Evolutionary conservation across 2,329 filamentous ascomycete species (phyloP).

Genomic region (Blastomyces silverae): DNA sequence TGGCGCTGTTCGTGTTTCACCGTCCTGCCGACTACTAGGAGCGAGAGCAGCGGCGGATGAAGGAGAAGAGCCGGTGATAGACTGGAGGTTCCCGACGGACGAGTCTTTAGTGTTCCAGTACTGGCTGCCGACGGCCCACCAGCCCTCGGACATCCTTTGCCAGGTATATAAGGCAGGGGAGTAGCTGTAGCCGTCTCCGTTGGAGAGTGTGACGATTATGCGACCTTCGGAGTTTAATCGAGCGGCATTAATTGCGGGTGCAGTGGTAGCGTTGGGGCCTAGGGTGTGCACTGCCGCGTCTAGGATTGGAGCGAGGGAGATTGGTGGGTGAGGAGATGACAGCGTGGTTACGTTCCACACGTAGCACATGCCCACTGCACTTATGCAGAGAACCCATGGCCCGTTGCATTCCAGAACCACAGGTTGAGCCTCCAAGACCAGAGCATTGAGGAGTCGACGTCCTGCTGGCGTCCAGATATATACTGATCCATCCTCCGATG

Average conservation of each 20-base stretch:
- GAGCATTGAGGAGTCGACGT: conserved; percentile 72
- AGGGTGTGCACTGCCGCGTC: conserved; percentile 78
- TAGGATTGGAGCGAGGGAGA: conserved; percentile 80
- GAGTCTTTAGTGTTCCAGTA: conserved; percentile 99
- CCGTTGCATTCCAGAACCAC: conserved; percentile 88
- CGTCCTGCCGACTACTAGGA: conserved; percentile 51
- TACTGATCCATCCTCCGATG: conserved; percentile 84
- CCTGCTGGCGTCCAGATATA: conserved; percentile 92
- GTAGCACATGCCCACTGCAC: conserved; percentile 78
- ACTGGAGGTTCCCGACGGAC: conserved; percentile 71
- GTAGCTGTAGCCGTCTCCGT: conserved; percentile 91
- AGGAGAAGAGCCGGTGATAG: conserved; percentile 50
- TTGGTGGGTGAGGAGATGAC: conserved; percentile 76
- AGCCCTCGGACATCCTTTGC: conserved; percentile 92
- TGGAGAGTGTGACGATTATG: conserved; percentile 82
- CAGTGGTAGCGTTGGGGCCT: conserved; percentile 68
- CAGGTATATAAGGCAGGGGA: conserved; percentile 77
- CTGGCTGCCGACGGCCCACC: conserved; percentile 97
- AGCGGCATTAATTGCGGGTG: conserved; percentile 81
- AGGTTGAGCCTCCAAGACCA: conserved; percentile 84
- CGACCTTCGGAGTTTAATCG: conserved; percentile 82
- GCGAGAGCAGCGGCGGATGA: neutral
- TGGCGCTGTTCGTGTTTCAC: conserved; percentile 46
- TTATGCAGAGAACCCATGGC: conserved; percentile 84
- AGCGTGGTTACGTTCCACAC: conserved; percentile 88